Percentiles rank a stretch among this genome's conserved stretches.
phyloP scores from a whole-genome alignment of 1,139 yeast species.

The Taphrina sp. region DNA sequence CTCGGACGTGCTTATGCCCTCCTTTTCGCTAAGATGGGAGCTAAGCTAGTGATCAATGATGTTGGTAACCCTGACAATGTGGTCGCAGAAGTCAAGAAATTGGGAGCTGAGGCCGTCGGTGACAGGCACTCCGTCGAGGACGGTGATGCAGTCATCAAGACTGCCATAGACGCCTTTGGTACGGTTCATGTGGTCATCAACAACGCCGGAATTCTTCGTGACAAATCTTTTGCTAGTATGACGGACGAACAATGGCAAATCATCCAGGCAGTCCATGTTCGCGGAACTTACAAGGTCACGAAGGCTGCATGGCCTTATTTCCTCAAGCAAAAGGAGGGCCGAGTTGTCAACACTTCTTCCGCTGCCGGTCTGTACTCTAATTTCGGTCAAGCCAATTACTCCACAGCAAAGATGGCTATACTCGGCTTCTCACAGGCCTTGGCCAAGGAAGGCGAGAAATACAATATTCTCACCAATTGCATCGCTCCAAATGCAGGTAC shows the following conservation, averaged over 20 bases:
- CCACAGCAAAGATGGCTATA: conserved; percentile 88
- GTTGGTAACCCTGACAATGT: conserved; percentile 67
- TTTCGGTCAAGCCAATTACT: conserved; percentile 95
- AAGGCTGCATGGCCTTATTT: conserved; percentile 94
- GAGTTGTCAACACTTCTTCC: conserved; percentile 83
- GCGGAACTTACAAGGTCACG: conserved; percentile 77
- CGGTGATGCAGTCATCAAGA: conserved; percentile 71
- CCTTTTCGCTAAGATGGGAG: conserved; percentile 84
- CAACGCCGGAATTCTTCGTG: conserved; percentile 94
- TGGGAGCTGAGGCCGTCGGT: conserved; percentile 81
- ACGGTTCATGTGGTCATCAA: conserved; percentile 81
- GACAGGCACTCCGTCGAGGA: conserved; percentile 75
- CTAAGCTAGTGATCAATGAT: conserved; percentile 92
- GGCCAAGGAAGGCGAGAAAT: conserved; percentile 85
- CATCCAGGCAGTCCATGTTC: conserved; percentile 77
- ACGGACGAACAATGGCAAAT: conserved; percentile 78
- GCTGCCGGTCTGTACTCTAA: conserved; percentile 97
- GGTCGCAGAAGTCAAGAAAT: conserved; percentile 71
- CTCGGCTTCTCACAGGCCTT: conserved; percentile 79
- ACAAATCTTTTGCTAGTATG: conserved; percentile 83
- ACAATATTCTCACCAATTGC: conserved; percentile 71
- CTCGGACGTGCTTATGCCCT: conserved; percentile 88
- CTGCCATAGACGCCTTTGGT: conserved; percentile 76
- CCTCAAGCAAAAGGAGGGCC: conserved; percentile 72
- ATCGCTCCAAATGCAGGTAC: conserved; percentile 98